Evolutionary conservation across 148 eudicot genomes (phyloP), one percentile per base, ranked within the genome.

Genomic region (Amaranthus palmeri): DNA sequence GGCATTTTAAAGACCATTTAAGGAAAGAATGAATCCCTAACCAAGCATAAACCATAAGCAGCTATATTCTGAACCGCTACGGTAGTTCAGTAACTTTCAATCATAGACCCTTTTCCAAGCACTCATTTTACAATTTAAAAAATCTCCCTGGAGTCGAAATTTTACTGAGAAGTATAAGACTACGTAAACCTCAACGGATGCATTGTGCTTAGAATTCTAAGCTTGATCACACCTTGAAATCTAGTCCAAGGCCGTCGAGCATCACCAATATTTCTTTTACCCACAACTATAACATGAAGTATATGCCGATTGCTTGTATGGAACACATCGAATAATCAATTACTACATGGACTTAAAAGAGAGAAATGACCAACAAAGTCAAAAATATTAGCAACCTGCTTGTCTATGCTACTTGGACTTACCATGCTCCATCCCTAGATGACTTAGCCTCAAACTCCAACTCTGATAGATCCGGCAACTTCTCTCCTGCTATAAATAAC

Each of bases 361-460:
- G 52, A 61, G 5, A 65, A 54, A 42, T 18, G 55, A 61, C 59
- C 10, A 56, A 60, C 53, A 47, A 6, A 9, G 10, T 58, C 12
- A 65, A 4, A 54, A 50, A 72, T 41, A 65, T 53, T 40, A 55
- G 25, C 18, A 59, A 54, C 54, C 49, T 53, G 51, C 40, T 65
- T 12, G 46, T 43, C 47, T 50, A 50, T 48, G 7, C 78, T 51
- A 67, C 42, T 2, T 59, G 60, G 66, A 65, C 83, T 83, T 83
- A 92, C 97, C 97, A 92, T 55, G 96, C 97, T 72, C 86, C 92
- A 79, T 92, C 97, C 68, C 68, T 81, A 54, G 90, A 77, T 74
- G 97, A 92, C 72, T 78, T 88, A 50, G 97, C 97, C 81, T 92
- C 97, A 68, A 90, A 92, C 76, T 90, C 88, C 78, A 90, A 72